Evolutionary conservation across 1,139 yeast species (phyloP), one percentile per base, ranked within the genome.

Genomic region (Kurtzmaniella quercitrusa): DNA sequence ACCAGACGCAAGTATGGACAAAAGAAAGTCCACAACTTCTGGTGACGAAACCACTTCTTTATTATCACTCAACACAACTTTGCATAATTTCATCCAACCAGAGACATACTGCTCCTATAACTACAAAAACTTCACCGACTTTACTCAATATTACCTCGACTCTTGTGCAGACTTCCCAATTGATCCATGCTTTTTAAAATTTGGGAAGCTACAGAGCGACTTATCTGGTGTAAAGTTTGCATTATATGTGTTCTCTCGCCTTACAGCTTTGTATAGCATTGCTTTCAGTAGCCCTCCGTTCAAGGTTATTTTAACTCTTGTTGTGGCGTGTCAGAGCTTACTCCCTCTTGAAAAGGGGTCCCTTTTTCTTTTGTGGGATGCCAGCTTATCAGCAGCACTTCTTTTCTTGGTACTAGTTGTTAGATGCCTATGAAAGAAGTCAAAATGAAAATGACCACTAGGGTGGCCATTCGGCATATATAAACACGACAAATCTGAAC

Each of bases 151-250:
- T 2, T 39, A 45, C 21, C 39, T 43, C 16, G 44, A 45, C 29
- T 10, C 33, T 17, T 31, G 37, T 3, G 18, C 37, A 11, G 41
- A 39, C n/a, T 34, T 55, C 19, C 31, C 34, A 9, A 42, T 55
- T 19, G 59, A 56, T 44, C 58, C 58, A 4, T 42, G 44, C 34
- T 55, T 55, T 42, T 45, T 43, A 29, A 50, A 46, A 43, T 41
- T 14, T 48, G 52, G 15, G 38, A 47, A 9, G 38, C 46, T 11
- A 40, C 19, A 15, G 37, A 17, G 17, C 6, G 47, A 45, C 33
- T 40, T 47, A 18, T 31, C 42, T 17, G 25, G 45, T 46, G 40
- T 23, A 42, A 16, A 40, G 33, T 25, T 46, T 18, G 38, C 40
- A 39, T 9, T 37, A 23, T 15, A 37, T 41, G 12, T 42, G 21